phyloP scores from a whole-genome alignment of 768 basidiomycete genomes.

The Podaxis sp. region DNA sequence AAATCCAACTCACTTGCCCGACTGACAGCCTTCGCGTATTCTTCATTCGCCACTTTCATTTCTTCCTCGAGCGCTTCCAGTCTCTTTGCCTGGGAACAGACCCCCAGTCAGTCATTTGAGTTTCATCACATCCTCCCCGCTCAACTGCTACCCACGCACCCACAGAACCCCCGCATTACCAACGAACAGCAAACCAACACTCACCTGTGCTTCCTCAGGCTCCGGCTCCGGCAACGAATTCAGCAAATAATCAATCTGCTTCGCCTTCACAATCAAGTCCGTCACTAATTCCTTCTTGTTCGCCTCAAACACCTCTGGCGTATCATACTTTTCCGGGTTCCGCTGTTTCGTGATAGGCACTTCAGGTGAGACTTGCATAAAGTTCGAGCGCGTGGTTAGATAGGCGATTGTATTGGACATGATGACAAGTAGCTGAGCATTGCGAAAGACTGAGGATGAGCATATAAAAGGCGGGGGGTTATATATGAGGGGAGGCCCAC shows the following conservation, averaged over 20 bases:
- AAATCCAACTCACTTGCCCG: conserved; percentile 65
- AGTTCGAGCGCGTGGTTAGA: conserved; percentile 73
- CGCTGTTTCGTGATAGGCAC: conserved; percentile 85
- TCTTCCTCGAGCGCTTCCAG: conserved; percentile 66
- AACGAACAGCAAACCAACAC: conserved; percentile 12
- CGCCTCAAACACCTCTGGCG: conserved; percentile 74
- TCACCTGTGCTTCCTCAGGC: conserved; percentile 72
- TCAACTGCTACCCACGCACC: background rate
- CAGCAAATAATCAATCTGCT: conserved; percentile 85
- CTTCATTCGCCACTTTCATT: conserved; percentile 69
- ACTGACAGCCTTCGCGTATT: conserved; percentile 69
- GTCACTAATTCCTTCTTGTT: conserved; percentile 83
- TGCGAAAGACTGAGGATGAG: background rate
- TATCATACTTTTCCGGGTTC: conserved; percentile 67
- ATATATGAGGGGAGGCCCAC: conserved; percentile 33
- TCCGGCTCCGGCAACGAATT: conserved; percentile 77
- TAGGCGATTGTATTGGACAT: conserved; percentile 84
- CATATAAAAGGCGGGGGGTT: background rate
- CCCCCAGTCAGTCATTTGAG: background rate
- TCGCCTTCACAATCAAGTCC: conserved; percentile 83
- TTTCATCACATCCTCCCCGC: background rate
- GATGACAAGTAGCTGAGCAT: conserved; percentile 74
- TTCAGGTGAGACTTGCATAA: conserved; percentile 72
- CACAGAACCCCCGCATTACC: background rate
- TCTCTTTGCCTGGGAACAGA: conserved; percentile 56